Conservation (phyloP, 768 basidiomycete genomes). For the Lentinula lateritia region DNA sequence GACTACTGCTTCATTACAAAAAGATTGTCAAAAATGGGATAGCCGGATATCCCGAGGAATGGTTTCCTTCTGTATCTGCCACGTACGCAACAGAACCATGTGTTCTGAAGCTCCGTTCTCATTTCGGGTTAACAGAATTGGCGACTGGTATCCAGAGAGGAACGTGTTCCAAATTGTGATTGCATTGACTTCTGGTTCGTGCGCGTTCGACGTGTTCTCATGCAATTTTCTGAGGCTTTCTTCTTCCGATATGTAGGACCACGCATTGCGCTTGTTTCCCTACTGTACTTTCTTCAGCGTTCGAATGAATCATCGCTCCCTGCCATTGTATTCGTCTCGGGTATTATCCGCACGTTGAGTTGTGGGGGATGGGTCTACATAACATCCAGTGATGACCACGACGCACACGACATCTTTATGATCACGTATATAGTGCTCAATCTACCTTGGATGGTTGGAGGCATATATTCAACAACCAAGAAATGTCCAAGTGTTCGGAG, state of each 20-base stretch:
- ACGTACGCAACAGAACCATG: slow-evolving; percentile 43
- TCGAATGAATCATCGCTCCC: slow-evolving; percentile 37
- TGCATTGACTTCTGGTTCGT: slow-evolving; percentile 70
- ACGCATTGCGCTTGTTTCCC: slow-evolving; percentile 58
- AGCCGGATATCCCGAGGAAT: slow-evolving; percentile 80
- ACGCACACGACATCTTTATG: slow-evolving; percentile 85
- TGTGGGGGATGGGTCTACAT: slow-evolving; percentile 94
- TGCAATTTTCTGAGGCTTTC: background rate
- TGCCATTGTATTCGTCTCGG: slow-evolving; percentile 49
- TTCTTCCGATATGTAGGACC: slow-evolving; percentile 43
- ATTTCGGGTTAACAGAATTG: slow-evolving; percentile 48
- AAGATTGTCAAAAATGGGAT: slow-evolving; percentile 84
- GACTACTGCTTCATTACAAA: slow-evolving; percentile 67
- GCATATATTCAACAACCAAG: slow-evolving; percentile 49
- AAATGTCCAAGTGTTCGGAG: slow-evolving; percentile 33
- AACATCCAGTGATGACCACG: slow-evolving; percentile 80
- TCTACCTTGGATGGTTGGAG: slow-evolving; percentile 85
- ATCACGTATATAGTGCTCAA: slow-evolving; percentile 80
- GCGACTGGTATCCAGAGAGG: slow-evolving; percentile 87
- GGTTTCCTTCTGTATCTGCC: slow-evolving; percentile 87
- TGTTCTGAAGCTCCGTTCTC: background rate
- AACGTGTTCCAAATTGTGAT: slow-evolving; percentile 85
- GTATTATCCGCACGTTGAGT: slow-evolving; percentile 66
- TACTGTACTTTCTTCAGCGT: slow-evolving; percentile 58
- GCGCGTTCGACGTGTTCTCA: background rate